Evolutionary conservation across 495 filamentous ascomycete genomes (phyloP), one percentile per base, ranked within the genome.

Genomic region (Aspergillus avenaceus): DNA sequence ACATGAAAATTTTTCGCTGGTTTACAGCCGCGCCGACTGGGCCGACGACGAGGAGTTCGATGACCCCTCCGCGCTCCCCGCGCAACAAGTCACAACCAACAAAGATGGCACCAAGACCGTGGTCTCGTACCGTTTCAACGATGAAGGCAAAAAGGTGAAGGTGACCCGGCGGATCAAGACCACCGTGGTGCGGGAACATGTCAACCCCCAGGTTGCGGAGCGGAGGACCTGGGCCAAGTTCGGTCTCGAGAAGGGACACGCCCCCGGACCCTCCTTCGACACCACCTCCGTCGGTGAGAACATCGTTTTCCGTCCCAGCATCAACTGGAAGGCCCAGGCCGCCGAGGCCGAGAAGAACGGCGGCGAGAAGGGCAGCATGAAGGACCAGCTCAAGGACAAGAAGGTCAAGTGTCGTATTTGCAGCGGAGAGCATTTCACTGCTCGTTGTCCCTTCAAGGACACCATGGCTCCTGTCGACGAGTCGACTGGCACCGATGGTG

Each of bases 361-460:
- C 62, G 73, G 71, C 58, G 89, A 91, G 68, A 80, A 75, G 68
- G 72, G 72, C 41, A 80, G 79, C 60, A 84, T 96, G 77, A 93
- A 91, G 77, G 89, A 90, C 57, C 82, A 89, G 78, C 78, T 97
- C 51, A 96, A 92, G 84, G 89, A 96, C 73, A 96, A 96, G 82
- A 96, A 96, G 80, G 95, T 98, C 74, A 97, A 97, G 80, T 98
- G 93, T 73, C 84, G 93, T 76, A 97, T 98, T 65, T 98, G 93
- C 74, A 87, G 84, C 68, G 93, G 95, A 58, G 95, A 97, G 75
- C 93, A 98, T 79, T 98, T 96, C 76, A 98, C 93, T 4, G 90
- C 92, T 24, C 83, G 92, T 62, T 98, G 80, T 86, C 91, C 86
- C 22, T 90, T 87, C 72, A 89, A 88, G 72, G 86, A 88, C 60